Conservation (phyloP, 176 grass and related monocot species). For the Lolium multiflorum region DNA sequence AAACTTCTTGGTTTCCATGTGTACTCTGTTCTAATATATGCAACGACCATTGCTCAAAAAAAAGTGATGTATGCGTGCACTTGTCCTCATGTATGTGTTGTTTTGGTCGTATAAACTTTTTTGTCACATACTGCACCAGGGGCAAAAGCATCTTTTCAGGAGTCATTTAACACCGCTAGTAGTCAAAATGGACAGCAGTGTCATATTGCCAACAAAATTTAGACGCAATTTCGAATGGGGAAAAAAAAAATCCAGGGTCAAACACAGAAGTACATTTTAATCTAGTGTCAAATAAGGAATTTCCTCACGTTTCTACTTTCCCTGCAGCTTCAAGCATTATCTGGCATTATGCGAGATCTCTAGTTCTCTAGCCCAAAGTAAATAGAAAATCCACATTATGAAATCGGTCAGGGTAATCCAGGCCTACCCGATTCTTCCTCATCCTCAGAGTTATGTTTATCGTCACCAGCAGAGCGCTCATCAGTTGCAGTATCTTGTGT, state of each 20-base stretch:
- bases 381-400: slow-evolving; percentile 34
- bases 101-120: neutral
- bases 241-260: neutral
- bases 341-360: slow-evolving; percentile 39
- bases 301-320: slow-evolving; percentile 17
- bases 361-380: slow-evolving; percentile 32
- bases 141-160: neutral
- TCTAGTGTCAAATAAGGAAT: neutral
- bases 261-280: neutral
- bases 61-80: neutral
- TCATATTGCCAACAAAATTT: neutral
- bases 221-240: neutral
- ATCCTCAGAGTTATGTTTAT: slow-evolving; percentile 64
- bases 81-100: neutral
- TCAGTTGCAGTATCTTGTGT: slow-evolving; percentile 37
- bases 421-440: slow-evolving; percentile 70
- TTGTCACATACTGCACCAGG: slow-evolving; percentile 4
- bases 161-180: neutral
- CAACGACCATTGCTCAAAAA: neutral
- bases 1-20: neutral
- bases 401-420: slow-evolving; percentile 31
- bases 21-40: slow-evolving; percentile 4
- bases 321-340: slow-evolving; percentile 11
- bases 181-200: neutral
- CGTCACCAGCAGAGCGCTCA: slow-evolving; percentile 38